Evolutionary conservation across 306 rosid genomes (phyloP), one percentile per base, ranked within the genome.

Genomic region (Castanea crenata): DNA sequence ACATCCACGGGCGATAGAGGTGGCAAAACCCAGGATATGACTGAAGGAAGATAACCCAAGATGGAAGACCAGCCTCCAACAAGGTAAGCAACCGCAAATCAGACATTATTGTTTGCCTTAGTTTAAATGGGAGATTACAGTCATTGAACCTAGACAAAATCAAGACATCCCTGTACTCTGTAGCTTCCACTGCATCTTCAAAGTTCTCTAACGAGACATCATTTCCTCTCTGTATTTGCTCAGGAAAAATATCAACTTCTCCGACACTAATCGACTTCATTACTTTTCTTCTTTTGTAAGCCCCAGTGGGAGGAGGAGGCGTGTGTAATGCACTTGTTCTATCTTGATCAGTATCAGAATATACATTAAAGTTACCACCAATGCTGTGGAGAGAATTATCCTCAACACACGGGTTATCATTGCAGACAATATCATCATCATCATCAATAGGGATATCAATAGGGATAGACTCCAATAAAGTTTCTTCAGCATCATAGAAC

Each of bases 1-100:
- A 95, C 99, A 95, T 95, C 99, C 98, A 95, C 2, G 99, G 97
- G 59, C 99, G 99, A 88, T 95, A 95, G n/a, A 92, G 76, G 79
- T 95, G 89, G 85, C 93, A 86, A 74, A 95, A 84, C 67, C 86
- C 98, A 2, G 99, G 99, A 85, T 95, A 95, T 73, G 99, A 95
- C 83, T 95, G 99, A 80, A 95, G 99, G 85, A 95, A 90, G 83
- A 95, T 81, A 65, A 85, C 99, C 99, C 99, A 95, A 55, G 99
- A 84, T 38, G 99, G 99, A 80, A 95, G 98, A 76, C 99, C 98
- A 29, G 98, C 98, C 85, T 95, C 99, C 82, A 95, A 85, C 86
- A 95, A 83, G 31, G 98, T 91, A 73, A 95, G 97, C 74, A 95
- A 85, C 82, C 99, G 87, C 85, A 91, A 84, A 85, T 95, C 99